Base-by-base conservation (phyloP, 345 rosid species). In the Carallia brachiata region DNA sequence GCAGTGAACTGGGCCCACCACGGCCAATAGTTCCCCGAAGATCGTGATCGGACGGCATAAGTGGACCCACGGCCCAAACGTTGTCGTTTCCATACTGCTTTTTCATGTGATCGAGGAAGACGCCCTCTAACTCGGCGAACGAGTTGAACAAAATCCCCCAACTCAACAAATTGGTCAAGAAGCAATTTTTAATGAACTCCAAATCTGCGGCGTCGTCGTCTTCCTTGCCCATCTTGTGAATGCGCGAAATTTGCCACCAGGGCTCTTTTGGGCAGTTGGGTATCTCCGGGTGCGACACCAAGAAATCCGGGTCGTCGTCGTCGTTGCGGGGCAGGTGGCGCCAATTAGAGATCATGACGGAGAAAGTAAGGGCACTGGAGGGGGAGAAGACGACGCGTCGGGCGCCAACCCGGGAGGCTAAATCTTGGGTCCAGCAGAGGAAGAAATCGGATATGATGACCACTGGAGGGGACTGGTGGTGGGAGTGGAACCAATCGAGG, bases 61-160 rank as follows among this genome's bases (percentile, higher is more conserved):
- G 12, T 32, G 91, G 95, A 1, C 95, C 98, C 4, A 87, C 88
- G 0, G 87, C 89, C 84, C 84, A 83, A 7, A 80, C 84, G 23
- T 78, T 75, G 52, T 52, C 62, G 6, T 88, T 81, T 70, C 5
- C 79, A 65, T 74, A 27, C 8, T 69, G 70, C 12, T 37, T 69
- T 64, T 70, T 81, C 60, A 86, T 31, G 73, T 83, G 78, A 34
- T 82, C 86, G 8, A 88, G 55, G 65, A 82, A 86, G 55, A 30
- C 64, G 0, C 39, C 34, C 52, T 91, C 94, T 28, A 90, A 47
- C 7, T 78, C 84, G 9, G 79, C 28, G 58, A 84, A 84, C 52
- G 90, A 68, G 78, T 90, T 90, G 69, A 87, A 37, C 1, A 87
- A 82, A 23, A 81, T 50, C 4, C 97, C 94, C 85, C 88, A 83